These are phyloP conservation scores for Prototheca wickerhamii DNA, from an alignment of 163 green algal genomes.

Conservation along the genomic window DNA sequence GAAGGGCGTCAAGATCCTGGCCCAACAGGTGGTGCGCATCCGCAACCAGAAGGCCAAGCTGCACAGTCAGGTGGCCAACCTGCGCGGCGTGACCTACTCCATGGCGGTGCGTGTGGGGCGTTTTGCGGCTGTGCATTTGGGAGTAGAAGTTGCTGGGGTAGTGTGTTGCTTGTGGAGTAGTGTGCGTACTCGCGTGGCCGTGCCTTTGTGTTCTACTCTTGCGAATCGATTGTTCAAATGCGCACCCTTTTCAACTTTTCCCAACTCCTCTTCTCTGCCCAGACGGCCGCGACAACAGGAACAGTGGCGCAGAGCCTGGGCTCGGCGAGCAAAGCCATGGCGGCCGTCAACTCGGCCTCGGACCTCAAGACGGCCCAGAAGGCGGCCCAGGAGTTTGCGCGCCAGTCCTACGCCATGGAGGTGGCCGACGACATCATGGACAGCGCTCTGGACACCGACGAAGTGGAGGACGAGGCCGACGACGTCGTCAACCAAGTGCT, in stretches of 20 bases:
- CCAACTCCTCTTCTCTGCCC: slow-evolving; percentile 6
- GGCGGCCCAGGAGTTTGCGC: slow-evolving; percentile 56
- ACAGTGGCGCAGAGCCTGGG: slow-evolving; percentile 51
- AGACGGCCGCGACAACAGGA: slow-evolving; percentile 56
- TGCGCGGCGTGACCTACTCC: slow-evolving; percentile 58
- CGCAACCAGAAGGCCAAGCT: slow-evolving; percentile 61
- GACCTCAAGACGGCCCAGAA: slow-evolving; percentile 47
- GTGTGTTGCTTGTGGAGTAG: background rate
- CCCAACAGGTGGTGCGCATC: slow-evolving; percentile 73
- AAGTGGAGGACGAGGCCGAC: slow-evolving; percentile 61
- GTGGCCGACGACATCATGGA: slow-evolving; percentile 73
- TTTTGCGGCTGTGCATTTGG: background rate
- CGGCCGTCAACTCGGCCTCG: slow-evolving; percentile 34
- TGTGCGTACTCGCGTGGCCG: too few species aligned
- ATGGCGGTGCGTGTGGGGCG: slow-evolving; percentile 50
- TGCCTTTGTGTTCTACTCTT: too few species aligned
- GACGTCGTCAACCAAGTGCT: slow-evolving; percentile 75
- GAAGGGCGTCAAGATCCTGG: slow-evolving; percentile 31
- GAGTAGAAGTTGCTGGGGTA: background rate
- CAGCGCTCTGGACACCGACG: slow-evolving; percentile 60
- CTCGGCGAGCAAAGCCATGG: slow-evolving; percentile 58
- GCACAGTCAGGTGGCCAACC: slow-evolving; percentile 52
- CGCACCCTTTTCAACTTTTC: background rate
- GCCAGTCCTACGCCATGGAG: slow-evolving; percentile 55
- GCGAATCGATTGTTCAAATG: too few species aligned